Evolutionary conservation across 2,329 filamentous ascomycete genomes (phyloP), one percentile per base, ranked within the genome.

Genomic region (Penicillium sclerotigenum): DNA sequence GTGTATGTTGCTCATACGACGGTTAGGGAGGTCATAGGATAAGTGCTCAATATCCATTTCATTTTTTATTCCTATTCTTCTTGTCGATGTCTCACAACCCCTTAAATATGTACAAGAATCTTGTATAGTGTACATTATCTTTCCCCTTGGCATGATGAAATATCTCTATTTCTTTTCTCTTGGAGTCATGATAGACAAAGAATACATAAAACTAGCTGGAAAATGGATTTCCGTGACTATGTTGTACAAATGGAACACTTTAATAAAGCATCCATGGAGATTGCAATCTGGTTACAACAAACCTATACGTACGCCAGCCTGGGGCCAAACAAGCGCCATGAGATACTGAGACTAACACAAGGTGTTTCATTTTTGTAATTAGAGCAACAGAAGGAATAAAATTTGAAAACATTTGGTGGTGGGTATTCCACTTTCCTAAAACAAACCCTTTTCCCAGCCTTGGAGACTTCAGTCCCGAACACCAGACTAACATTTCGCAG

Each of bases 1-100:
- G 56, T 59, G 62, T 64, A 61, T 62, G 61, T 65, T 65, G 52
- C 62, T 61, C 58, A 62, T 58, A 59, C 56, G 53, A 61, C 61
- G 58, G 65, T 59, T 51, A 41, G 59, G 59, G 54, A 59, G 52
- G 57, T 57, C 60, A 63, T 61, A 60, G 57, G 51, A 60, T 58
- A 55, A 56, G 53, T 42, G 60, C 58, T 59, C 58, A 60, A 61
- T 63, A 60, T 50, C 47, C 51, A 64, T 58, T 51, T 53, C 56
- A 56, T 47, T 61, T 37, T 60, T 52, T 33, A 10, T 53, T 22
- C 34, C n/a, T n/a, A n/a, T 42, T 29, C 20, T 57, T 31, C 14
- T 42, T 28, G 26, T 29, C 45, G 29, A 24, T 49, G 46, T 45
- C 29, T 18, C n/a, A 42, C 20, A 18, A 40, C 31, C 24, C 11